Conservation (phyloP, 2,329 filamentous ascomycete species). For the Aureobasidium sp. region DNA sequence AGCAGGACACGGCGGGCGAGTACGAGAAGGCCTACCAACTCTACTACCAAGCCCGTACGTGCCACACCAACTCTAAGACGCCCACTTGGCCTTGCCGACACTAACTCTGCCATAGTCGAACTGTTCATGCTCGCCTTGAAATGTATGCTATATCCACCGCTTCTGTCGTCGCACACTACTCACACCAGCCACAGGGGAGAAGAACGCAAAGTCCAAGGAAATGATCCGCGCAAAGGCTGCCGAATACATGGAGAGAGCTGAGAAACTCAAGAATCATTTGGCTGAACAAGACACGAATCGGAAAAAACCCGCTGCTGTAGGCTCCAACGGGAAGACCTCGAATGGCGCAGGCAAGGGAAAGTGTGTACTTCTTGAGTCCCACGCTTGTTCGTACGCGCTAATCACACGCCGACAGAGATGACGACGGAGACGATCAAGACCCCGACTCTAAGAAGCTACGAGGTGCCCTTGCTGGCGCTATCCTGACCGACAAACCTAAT, state of each 20-base stretch:
- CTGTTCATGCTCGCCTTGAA: conserved; percentile 98
- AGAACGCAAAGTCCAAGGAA: conserved; percentile 93
- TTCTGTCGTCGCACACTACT: background rate
- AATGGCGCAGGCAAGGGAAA: conserved; percentile 57
- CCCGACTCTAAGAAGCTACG: conserved; percentile 93
- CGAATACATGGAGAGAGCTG: conserved; percentile 97
- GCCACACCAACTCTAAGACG: background rate
- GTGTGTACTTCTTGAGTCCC: conserved; percentile 28
- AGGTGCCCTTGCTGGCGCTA: conserved; percentile 83
- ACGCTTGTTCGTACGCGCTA: background rate
- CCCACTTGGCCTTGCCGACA: conserved; percentile 10
- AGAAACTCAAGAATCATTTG: conserved; percentile 92
- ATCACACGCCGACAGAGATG: conserved; percentile 25
- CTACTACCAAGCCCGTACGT: conserved; percentile 71
- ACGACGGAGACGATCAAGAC: conserved; percentile 65
- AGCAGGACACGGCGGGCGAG: conserved; percentile 87
- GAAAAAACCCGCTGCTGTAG: conserved; percentile 65
- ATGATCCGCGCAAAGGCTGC: conserved; percentile 93
- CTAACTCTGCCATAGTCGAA: conserved; percentile 53
- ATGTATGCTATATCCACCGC: conserved; percentile 44
- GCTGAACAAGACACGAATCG: conserved; percentile 62
- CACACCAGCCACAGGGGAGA: conserved; percentile 58
- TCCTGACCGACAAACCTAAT: conserved; percentile 91
- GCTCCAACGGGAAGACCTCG: conserved; percentile 61
- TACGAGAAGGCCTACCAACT: conserved; percentile 95